phyloP scores from a whole-genome alignment of 495 filamentous ascomycete genomes.

The Penicillium crystallinum region DNA sequence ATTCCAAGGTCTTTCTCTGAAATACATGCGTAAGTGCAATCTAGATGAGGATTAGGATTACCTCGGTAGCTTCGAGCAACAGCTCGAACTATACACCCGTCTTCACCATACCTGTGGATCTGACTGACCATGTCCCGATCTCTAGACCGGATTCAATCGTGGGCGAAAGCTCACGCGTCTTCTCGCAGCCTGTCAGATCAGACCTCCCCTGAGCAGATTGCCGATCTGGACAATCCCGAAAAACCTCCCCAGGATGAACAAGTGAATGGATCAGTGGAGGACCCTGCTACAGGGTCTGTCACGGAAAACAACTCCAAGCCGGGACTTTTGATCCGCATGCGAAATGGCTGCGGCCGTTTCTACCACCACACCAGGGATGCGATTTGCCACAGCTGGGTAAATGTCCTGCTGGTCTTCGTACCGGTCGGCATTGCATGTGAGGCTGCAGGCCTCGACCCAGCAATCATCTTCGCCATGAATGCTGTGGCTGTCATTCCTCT shows the following conservation, averaged over 20 bases:
- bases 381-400: slow-evolving; percentile 62
- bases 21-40: slow-evolving; percentile 41
- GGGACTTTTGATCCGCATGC: slow-evolving; percentile 28
- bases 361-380: slow-evolving; percentile 35
- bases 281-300: slow-evolving; percentile 18
- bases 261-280: slow-evolving; percentile 28
- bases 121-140: slow-evolving; percentile 14
- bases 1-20: slow-evolving; percentile 18
- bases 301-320: slow-evolving; percentile 22
- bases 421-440: slow-evolving; percentile 68
- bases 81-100: too few relatives aligned
- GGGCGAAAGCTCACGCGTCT: slow-evolving; percentile 48
- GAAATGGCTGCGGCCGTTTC: slow-evolving; percentile 34
- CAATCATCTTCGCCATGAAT: slow-evolving; percentile 70
- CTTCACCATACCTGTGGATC: not conserved
- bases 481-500: slow-evolving; percentile 79
- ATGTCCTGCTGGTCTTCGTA: slow-evolving; percentile 73
- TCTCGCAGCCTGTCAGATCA: slow-evolving; percentile 13
- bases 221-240: slow-evolving; percentile 11
- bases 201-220: not conserved
- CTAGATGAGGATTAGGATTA: not conserved
- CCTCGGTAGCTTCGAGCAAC: too few relatives aligned
- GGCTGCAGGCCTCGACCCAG: slow-evolving; percentile 43
- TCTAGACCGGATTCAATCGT: slow-evolving; percentile 43
- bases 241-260: slow-evolving; percentile 26